phyloP scores from a whole-genome alignment of 2,329 filamentous ascomycete genomes.

The Aspergillus alliaceus region DNA sequence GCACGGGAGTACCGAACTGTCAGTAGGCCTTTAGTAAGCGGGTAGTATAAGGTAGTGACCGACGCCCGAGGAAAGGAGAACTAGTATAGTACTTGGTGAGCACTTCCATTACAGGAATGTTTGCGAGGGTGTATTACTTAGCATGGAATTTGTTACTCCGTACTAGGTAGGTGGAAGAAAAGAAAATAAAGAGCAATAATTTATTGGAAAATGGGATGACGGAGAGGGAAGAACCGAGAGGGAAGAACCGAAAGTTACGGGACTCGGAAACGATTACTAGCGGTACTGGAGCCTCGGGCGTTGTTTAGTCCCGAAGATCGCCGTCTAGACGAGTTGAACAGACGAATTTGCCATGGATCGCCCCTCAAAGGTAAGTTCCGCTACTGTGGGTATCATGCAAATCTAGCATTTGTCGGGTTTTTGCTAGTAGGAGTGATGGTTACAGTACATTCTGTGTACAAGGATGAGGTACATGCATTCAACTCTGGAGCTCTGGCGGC shows the following conservation, averaged over 20 bases:
- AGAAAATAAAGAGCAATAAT: background rate
- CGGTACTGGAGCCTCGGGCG: background rate
- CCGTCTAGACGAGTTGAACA: constrained; percentile 2
- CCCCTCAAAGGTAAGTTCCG: constrained; percentile 1
- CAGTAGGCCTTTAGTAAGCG: background rate
- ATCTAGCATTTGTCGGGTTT: constrained; percentile 1
- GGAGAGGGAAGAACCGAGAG: background rate
- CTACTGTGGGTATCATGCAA: background rate
- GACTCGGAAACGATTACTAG: no score
- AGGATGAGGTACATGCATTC: no score
- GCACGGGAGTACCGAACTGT: background rate
- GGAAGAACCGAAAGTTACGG: background rate
- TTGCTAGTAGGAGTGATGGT: background rate
- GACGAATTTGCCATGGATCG: background rate
- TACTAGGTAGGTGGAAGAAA: no score
- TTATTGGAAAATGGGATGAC: background rate
- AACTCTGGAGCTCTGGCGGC: no score
- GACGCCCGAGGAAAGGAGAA: background rate
- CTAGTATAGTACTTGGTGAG: no score
- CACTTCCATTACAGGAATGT: no score
- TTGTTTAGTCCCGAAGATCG: constrained; percentile 4
- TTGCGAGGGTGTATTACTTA: no score
- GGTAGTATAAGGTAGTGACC: background rate
- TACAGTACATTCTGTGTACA: no score
- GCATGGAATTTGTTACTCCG: no score